These are phyloP conservation scores for Stagonosporopsis rhizophila DNA, from an alignment of 2,329 filamentous ascomycete species.

Conservation along the genomic window DNA sequence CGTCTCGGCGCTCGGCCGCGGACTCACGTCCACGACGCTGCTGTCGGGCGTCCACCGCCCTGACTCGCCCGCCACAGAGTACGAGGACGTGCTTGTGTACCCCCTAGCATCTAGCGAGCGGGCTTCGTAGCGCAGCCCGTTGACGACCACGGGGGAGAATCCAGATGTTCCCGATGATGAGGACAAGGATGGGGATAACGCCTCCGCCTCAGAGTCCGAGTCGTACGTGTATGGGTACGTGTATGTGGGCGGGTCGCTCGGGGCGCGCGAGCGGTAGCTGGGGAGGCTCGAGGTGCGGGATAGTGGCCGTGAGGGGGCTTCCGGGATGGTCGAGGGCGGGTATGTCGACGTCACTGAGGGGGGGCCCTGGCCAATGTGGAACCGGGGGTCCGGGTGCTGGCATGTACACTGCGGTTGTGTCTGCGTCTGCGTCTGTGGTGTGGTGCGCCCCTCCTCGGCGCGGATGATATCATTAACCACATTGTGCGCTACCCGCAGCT, in stretches of 20 bases:
- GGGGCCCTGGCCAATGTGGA: conserved; percentile 18
- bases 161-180: too few relatives aligned
- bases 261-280: conserved; percentile 52
- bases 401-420: conserved; percentile 24
- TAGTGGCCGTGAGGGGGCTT: conserved; percentile 43
- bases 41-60: conserved; percentile 49
- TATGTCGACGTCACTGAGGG: conserved; percentile 42
- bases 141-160: too few relatives aligned
- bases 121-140: too few relatives aligned
- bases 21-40: conserved; percentile 49
- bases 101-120: too few relatives aligned
- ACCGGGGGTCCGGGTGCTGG: conserved; percentile 20
- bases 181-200: too few relatives aligned
- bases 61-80: conserved; percentile 14
- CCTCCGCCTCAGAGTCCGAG: too few relatives aligned
- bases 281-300: conserved; percentile 53
- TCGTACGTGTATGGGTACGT: too few relatives aligned
- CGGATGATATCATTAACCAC: conserved; percentile 59
- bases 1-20: conserved; percentile 48
- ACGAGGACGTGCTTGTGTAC: not conserved
- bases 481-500: conserved; percentile 60
- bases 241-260: conserved; percentile 52
- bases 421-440: too few relatives aligned
- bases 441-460: conserved; percentile 50
- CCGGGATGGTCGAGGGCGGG: conserved; percentile 38